These are phyloP conservation scores for Quercus engelmannii DNA, from an alignment of 306 rosid species.

Conservation along the genomic window DNA sequence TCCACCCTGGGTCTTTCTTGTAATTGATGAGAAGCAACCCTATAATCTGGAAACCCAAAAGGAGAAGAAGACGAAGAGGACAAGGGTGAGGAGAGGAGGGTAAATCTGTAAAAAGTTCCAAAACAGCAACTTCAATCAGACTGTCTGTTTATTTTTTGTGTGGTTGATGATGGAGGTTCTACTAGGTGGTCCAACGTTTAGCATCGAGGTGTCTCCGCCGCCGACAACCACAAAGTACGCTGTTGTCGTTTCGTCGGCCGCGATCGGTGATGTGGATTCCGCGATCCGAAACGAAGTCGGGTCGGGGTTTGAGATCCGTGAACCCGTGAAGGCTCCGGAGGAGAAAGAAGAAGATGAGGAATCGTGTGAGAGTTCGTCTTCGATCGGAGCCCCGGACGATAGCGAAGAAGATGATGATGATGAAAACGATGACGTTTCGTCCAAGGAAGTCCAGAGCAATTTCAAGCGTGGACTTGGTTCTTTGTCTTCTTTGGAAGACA, in stretches of 20 bases:
- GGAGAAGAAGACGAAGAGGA: slow-evolving; percentile 55
- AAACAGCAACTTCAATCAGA: neutral
- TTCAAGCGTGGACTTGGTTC: slow-evolving; percentile 43
- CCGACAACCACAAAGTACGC: slow-evolving; percentile 12
- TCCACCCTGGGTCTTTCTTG: too few species aligned
- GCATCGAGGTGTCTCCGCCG: slow-evolving; percentile 52
- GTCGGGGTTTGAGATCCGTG: slow-evolving; percentile 7
- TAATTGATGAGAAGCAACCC: slow-evolving; percentile 62
- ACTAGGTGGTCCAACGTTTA: slow-evolving; percentile 62
- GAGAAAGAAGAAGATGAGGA: slow-evolving; percentile 31
- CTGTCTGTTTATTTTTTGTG: neutral
- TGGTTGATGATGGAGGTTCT: slow-evolving; percentile 57
- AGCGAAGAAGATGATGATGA: slow-evolving; percentile 31
- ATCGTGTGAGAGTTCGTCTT: slow-evolving; percentile 58
- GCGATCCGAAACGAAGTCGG: slow-evolving; percentile 4
- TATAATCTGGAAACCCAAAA: slow-evolving; percentile 37
- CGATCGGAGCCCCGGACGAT: slow-evolving; percentile 80
- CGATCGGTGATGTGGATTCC: slow-evolving; percentile 1
- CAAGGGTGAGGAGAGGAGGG: slow-evolving; percentile 66
- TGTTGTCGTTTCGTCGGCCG: neutral
- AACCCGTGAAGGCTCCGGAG: slow-evolving; percentile 14
- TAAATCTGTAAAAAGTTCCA: neutral
- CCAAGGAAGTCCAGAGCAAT: slow-evolving; percentile 55
- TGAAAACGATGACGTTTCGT: slow-evolving; percentile 36
- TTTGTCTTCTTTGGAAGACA: slow-evolving; percentile 59